phyloP scores from a whole-genome alignment of 2,329 filamentous ascomycete genomes.

The Cercospora sp. region DNA sequence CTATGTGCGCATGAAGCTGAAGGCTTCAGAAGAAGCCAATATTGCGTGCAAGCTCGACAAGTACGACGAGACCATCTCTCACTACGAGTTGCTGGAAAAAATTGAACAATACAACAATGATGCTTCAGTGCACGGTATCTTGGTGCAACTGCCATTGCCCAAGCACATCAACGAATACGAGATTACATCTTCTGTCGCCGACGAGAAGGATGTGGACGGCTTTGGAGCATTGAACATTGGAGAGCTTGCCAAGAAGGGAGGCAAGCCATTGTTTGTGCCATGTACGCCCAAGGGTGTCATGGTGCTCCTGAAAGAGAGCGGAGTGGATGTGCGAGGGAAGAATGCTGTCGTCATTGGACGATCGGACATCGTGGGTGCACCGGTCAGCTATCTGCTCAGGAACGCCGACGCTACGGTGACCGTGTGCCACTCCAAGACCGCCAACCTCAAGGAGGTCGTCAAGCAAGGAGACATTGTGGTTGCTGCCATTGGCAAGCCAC shows the following conservation, averaged over 20 bases:
- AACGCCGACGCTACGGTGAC: conserved; percentile 97
- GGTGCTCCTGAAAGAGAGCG: conserved; percentile 81
- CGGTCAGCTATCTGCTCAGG: conserved; percentile 91
- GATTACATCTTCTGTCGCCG: conserved; percentile 84
- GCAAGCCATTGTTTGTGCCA: conserved; percentile 82
- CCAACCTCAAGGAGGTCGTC: conserved; percentile 69
- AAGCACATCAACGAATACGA: conserved; percentile 86
- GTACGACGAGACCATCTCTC: conserved; percentile 76
- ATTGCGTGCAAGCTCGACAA: conserved; percentile 86
- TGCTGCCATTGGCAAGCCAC: conserved; percentile 83
- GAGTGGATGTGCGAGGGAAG: conserved; percentile 82
- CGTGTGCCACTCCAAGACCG: conserved; percentile 88
- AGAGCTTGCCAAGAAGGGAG: conserved; percentile 92
- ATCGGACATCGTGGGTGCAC: conserved; percentile 96
- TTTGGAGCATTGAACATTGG: conserved; percentile 95
- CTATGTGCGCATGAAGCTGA: conserved; percentile 99
- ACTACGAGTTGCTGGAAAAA: conserved; percentile 81
- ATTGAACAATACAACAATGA: conserved; percentile 85
- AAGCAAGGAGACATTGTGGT: conserved; percentile 87
- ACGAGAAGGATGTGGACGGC: conserved; percentile 97
- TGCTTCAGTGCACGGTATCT: conserved; percentile 80
- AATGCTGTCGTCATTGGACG: conserved; percentile 91
- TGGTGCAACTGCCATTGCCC: conserved; percentile 90
- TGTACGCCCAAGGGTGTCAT: conserved; percentile 98
- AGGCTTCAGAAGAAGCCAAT: conserved; percentile 92